phyloP scores from a whole-genome alignment of 1,284 basidiomycete genomes.

The Anthracocystis walkeri region DNA sequence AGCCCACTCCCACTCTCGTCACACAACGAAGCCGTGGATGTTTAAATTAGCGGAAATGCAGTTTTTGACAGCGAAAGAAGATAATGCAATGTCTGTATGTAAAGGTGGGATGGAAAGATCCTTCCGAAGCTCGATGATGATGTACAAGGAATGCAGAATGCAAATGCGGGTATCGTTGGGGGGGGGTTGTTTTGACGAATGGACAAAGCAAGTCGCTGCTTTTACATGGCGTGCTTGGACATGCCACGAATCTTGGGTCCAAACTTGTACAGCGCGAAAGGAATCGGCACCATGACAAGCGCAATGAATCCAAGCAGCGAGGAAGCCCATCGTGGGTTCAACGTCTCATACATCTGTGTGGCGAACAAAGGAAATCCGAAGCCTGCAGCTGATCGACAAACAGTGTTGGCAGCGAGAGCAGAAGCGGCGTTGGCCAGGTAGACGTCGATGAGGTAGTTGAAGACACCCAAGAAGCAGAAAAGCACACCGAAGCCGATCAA shows the following conservation, averaged over 20 bases:
- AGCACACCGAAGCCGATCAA: constrained; percentile 71
- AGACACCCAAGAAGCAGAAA: constrained; percentile 74
- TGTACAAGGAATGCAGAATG: no score
- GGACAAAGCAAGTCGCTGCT: no score
- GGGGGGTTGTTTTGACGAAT: no score
- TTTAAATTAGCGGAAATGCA: no score
- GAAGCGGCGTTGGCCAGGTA: constrained; percentile 73
- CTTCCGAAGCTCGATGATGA: no score
- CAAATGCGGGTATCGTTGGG: no score
- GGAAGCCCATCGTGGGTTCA: constrained; percentile 81
- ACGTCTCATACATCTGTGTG: constrained; percentile 72
- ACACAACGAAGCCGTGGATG: no score
- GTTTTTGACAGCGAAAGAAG: no score
- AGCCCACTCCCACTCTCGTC: no score
- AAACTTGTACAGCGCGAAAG: constrained; percentile 72
- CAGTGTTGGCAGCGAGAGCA: constrained; percentile 77
- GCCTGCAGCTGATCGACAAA: constrained; percentile 77
- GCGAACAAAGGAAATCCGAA: constrained; percentile 73
- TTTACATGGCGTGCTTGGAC: constrained; percentile 52
- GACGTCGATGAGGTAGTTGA: constrained; percentile 73
- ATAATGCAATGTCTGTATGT: no score
- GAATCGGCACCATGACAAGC: constrained; percentile 78
- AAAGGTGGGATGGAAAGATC: no score
- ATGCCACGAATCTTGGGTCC: constrained; percentile 71
- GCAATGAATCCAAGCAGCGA: constrained; percentile 80